Evolutionary conservation across 768 basidiomycete genomes (phyloP).

Genomic region (Collybia sp.): DNA sequence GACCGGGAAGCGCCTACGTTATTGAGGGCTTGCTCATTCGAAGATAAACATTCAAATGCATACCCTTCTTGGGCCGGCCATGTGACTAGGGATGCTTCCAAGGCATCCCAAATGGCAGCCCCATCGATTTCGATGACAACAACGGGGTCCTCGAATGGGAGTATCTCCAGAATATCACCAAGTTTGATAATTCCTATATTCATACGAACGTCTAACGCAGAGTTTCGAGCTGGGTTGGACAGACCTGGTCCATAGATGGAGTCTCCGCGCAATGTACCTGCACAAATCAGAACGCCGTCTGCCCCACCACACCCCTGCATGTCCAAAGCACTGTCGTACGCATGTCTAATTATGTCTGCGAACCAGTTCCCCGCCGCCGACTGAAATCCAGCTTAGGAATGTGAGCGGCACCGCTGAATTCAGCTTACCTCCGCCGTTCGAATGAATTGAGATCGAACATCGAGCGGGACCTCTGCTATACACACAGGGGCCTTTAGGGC

Average conservation of each 20-base stretch:
- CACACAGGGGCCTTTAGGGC: conserved; percentile 77
- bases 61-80: conserved; percentile 93
- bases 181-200: conserved; percentile 67
- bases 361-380: conserved; percentile 78
- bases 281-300: conserved; percentile 78
- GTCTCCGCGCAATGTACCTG: conserved; percentile 84
- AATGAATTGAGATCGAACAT: conserved; percentile 72
- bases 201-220: neutral
- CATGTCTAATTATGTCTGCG: conserved; percentile 77
- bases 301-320: conserved; percentile 58
- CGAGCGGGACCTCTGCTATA: conserved; percentile 58
- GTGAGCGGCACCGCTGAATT: neutral
- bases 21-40: neutral
- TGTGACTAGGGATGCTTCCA: conserved; percentile 68
- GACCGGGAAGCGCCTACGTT: conserved; percentile 76
- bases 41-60: conserved; percentile 8
- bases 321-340: conserved; percentile 70
- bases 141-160: conserved; percentile 85
- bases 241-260: conserved; percentile 78
- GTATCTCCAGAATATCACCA: conserved; percentile 83
- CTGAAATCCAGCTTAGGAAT: conserved; percentile 26
- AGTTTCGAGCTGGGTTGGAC: neutral
- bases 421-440: conserved; percentile 61
- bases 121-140: conserved; percentile 82
- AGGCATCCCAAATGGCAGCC: conserved; percentile 68